Conservation (phyloP, 2,329 filamentous ascomycete species). For the Penicillium fuscoglaucum region DNA sequence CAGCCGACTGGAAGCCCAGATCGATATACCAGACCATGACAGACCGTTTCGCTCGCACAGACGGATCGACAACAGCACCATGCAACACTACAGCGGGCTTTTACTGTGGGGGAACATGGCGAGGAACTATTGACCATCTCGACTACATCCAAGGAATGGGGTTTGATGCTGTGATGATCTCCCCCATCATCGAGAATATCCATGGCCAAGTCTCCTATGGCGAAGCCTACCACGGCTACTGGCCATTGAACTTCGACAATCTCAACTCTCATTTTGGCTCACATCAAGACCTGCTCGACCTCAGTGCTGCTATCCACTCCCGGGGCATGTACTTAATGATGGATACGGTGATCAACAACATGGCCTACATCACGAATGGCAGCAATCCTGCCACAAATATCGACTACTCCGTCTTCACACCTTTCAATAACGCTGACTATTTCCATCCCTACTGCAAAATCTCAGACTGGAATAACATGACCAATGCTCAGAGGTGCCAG, state of each 20-base stretch:
- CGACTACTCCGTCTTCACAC: conserved; percentile 28
- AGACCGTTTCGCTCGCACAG: conserved; percentile 48
- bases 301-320: conserved; percentile 48
- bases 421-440: conserved; percentile 34
- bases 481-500: conserved; percentile 20
- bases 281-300: conserved; percentile 47
- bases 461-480: conserved; percentile 36
- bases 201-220: conserved; percentile 41
- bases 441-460: conserved; percentile 34
- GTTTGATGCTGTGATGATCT: conserved; percentile 51
- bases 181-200: conserved; percentile 46
- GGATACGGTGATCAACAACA: conserved; percentile 55
- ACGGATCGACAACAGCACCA: conserved; percentile 35
- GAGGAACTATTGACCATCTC: conserved; percentile 49
- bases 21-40: conserved; percentile 51
- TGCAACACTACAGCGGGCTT: conserved; percentile 34
- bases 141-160: conserved; percentile 55
- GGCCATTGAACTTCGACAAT: conserved; percentile 49
- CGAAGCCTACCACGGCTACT: conserved; percentile 54
- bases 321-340: conserved; percentile 55
- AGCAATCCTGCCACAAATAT: conserved; percentile 25
- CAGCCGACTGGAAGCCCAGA: conserved; percentile 41
- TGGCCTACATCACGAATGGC: conserved; percentile 38
- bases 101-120: conserved; percentile 56
- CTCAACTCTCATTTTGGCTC: conserved; percentile 54